Base-by-base conservation (phyloP, 2,329 filamentous ascomycete species). In the Colletotrichum somersetense region DNA sequence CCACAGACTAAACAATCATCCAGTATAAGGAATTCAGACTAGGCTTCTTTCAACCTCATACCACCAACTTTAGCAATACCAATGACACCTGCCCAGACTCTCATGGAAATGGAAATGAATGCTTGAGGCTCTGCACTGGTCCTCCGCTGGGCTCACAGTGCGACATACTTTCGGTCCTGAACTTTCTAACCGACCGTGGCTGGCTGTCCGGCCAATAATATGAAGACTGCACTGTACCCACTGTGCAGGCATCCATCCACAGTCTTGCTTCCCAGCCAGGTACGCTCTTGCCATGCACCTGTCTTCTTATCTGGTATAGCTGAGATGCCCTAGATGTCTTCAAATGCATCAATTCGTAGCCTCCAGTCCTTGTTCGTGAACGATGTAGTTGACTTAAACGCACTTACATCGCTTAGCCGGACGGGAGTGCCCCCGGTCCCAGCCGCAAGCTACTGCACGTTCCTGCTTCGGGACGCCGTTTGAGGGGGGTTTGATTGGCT, bases 351-450 rank as follows among this genome's bases (percentile, higher is more conserved):
- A 11, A n/a, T 4, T 10, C 4, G 30, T 7, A 7, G 8, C 14
- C 12, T 42, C n/a, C 2, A 26, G 6, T 30, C 7, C 1, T 14
- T 4, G 7, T 16, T 16, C 2, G 18, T 8, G 14, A 42, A 57
- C 16, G n/a, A 11, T 42, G 56, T 42, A 58, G 56, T 58, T n/a
- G 23, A 14, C 20, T 42, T 58, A 58, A 42, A 42, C 56, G 38
- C 56, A 58, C 38, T 42, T 42, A 18, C 11, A 40, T 23, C 35
- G 35, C 40, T 58, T 57, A n/a, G n/a, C 55, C 42, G 30, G 20
- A 42, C 55, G 35, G 55, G 35, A 38, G 6, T 26, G 56, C n/a
- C 35, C 12, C 38, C 11, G 8, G 38, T 11, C 38, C 38, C 2
- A 23, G n/a, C 12, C 1, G n/a, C 38, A 1, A n/a, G 11, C 56